phyloP scores from a whole-genome alignment of 805 yeast genomes.

The Lipomyces spencermartinsiae region DNA sequence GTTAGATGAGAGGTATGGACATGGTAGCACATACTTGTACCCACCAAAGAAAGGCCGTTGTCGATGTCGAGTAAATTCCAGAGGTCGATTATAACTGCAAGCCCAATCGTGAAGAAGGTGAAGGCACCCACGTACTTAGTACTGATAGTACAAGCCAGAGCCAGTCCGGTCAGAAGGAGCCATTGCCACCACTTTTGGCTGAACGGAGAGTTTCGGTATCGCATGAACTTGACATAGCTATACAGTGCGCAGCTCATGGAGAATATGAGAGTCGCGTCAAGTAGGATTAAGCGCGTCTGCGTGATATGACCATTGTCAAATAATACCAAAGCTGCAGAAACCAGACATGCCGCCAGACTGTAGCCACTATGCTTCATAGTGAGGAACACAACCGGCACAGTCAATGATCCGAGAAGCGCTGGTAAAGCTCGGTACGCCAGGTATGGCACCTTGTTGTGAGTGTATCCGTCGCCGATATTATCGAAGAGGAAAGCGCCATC shows the following conservation, averaged over 20 bases:
- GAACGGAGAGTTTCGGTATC: constrained; percentile 71
- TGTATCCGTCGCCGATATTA: constrained; percentile 82
- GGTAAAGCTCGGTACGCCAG: constrained; percentile 79
- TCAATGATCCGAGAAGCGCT: constrained; percentile 80
- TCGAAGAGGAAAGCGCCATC: constrained; percentile 93
- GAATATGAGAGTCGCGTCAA: constrained; percentile 87
- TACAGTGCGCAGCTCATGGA: constrained; percentile 83
- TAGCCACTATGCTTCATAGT: constrained; percentile 87
- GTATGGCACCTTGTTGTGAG: constrained; percentile 81
- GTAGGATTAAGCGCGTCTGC: constrained; percentile 86
- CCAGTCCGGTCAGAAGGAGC: constrained; percentile 82
- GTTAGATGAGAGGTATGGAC: background rate
- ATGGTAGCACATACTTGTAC: background rate
- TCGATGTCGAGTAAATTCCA: constrained; percentile 84
- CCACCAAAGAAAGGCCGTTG: constrained; percentile 60
- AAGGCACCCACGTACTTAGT: constrained; percentile 96
- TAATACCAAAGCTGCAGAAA: constrained; percentile 76
- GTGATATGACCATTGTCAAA: constrained; percentile 90
- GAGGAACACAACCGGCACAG: constrained; percentile 81
- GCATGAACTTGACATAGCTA: constrained; percentile 78
- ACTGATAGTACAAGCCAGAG: constrained; percentile 89
- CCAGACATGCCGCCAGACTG: constrained; percentile 75
- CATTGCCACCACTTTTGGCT: constrained; percentile 81
- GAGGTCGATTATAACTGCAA: constrained; percentile 81
- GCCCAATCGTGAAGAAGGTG: constrained; percentile 86